Evolutionary conservation across 192 early-diverging fungal species (phyloP), one percentile per base, ranked within the genome.

Genomic region (Polychytrium aggregatum): DNA sequence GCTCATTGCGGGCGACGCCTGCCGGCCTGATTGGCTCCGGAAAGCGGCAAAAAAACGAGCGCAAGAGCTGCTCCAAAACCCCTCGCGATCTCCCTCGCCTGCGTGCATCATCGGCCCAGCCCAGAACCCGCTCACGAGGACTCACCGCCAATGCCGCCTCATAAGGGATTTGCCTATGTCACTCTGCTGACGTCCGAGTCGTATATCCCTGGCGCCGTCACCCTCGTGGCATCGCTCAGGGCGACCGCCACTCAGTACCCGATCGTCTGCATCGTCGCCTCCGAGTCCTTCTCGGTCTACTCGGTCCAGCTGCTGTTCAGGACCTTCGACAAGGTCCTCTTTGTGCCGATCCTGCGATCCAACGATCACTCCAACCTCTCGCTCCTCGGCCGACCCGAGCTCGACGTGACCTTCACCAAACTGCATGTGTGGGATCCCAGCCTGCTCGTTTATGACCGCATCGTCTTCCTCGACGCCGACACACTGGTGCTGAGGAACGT

Each of bases 331-430:
- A 57, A 65, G 6, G 71, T 95, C 41, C 72, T 91, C 44, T 66
- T 73, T 30, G 84, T 89, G 35, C 75, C 76, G 10, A 56, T 75
- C 50, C 57, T 84, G 22, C 50, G 66, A 41, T 88, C 85, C n/a
- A 39, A 48, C 10, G 73, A 84, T 33, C 39, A 52, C n/a, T 59
- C 37, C 27, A 82, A 86, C 50, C 59, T 87, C 10, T 33, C 40
- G 16, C 57, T 94, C 9, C 77, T 97, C 13, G 93, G 91, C n/a
- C 70, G 93, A 7, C 83, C 86, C 13, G 93, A 97, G 49, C 81
- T 97, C 13, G 81, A 84, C 48, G 70, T 84, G 50, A 94, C 93
- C 0, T 80, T 84, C 42, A 92, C 91, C 27, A 97, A 97, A 66
- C 72, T 94, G 35, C 84, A 92, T 49, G 76, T 86, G 18, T 94